Conservation (phyloP, 2,329 filamentous ascomycete genomes). For the Colletotrichum sp. region DNA sequence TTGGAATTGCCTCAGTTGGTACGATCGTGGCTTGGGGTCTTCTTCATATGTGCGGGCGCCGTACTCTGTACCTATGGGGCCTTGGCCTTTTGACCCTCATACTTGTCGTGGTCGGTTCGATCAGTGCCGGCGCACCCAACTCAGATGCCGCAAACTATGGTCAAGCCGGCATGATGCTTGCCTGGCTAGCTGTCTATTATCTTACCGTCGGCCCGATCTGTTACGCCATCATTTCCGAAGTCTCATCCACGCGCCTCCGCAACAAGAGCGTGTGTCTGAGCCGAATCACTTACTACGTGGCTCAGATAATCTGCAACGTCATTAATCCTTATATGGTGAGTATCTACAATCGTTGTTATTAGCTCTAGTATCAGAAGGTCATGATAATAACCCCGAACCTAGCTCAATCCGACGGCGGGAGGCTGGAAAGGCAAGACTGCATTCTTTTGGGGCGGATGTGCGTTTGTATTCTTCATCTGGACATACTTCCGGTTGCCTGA, state of each 20-base stretch:
- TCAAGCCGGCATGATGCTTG: constrained; percentile 43
- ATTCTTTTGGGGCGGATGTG: constrained; percentile 30
- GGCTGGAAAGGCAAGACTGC: constrained; percentile 42
- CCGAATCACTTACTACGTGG: background rate
- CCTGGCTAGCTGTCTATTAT: constrained; percentile 49
- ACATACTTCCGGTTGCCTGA: constrained; percentile 39
- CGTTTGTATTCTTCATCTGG: constrained; percentile 28
- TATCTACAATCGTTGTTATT: background rate
- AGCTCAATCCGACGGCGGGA: constrained; percentile 34
- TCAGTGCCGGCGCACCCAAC: constrained; percentile 39
- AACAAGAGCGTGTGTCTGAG: background rate
- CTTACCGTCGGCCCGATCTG: constrained; percentile 47
- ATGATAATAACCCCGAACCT: background rate
- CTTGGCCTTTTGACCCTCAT: constrained; percentile 39
- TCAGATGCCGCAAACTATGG: constrained; percentile 40
- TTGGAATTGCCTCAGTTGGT: constrained; percentile 39
- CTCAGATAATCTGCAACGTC: background rate
- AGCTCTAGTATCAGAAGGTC: fast-evolving
- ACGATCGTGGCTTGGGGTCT: constrained; percentile 48
- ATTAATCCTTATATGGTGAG: constrained; percentile 20
- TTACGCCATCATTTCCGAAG: constrained; percentile 36
- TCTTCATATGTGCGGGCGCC: constrained; percentile 44
- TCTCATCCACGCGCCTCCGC: background rate
- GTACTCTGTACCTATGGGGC: constrained; percentile 45
- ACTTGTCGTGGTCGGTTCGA: constrained; percentile 46